phyloP scores from a whole-genome alignment of 2,329 filamentous ascomycete species.

The Diaporthe destruens region DNA sequence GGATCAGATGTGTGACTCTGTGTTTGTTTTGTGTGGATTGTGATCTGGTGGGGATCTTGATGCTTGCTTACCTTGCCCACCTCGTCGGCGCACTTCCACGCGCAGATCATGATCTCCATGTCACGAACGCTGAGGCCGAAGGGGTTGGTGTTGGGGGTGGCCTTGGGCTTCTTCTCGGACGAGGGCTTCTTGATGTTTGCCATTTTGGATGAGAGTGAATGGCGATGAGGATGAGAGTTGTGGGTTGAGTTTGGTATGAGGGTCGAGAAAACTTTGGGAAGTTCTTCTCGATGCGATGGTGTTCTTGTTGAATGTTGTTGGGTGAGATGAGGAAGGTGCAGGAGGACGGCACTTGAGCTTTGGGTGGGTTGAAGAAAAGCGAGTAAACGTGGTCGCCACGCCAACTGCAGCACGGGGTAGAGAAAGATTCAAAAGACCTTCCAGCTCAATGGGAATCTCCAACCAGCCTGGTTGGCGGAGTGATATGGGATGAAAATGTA shows the following conservation, averaged over 20 bases:
- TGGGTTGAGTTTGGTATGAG: background rate
- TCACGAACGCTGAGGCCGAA: slow-evolving; percentile 11
- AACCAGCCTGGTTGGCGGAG: background rate
- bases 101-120: slow-evolving; percentile 1
- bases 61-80: background rate
- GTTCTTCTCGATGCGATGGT: background rate
- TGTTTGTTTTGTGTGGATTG: too few relatives aligned
- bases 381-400: background rate
- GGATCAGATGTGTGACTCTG: background rate
- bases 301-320: background rate
- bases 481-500: background rate
- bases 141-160: background rate
- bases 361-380: background rate
- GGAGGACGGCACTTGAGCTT: background rate
- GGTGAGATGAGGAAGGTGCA: background rate
- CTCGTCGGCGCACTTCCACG: slow-evolving; percentile 21
- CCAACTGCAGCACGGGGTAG: background rate
- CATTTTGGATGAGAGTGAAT: background rate
- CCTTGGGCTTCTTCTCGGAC: background rate
- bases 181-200: background rate
- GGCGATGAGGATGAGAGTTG: background rate
- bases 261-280: background rate
- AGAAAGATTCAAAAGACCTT: background rate
- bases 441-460: background rate
- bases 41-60: background rate